Conservation (phyloP, 805 yeast genomes). For the Priceomyces medius region DNA sequence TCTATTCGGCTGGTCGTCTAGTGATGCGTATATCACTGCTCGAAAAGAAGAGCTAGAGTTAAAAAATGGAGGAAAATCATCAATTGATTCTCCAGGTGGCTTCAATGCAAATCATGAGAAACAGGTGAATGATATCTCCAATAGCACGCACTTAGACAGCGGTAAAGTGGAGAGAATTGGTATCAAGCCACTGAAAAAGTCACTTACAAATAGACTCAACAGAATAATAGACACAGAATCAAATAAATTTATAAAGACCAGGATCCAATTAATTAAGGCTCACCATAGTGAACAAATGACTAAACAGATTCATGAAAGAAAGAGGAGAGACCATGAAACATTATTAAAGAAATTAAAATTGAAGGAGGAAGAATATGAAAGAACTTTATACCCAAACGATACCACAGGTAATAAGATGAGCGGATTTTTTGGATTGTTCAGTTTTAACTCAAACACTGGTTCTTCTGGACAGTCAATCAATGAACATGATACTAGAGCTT, state of each 20-base stretch:
- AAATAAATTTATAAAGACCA: conserved; percentile 35
- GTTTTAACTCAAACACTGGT: conserved; percentile 13
- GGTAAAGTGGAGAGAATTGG: conserved; percentile 6
- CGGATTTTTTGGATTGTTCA: conserved; percentile 35
- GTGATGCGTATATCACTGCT: conserved; percentile 36
- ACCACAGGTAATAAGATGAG: conserved; percentile 19
- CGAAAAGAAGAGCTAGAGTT: conserved; percentile 24
- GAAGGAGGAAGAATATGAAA: conserved; percentile 41
- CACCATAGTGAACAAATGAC: conserved; percentile 39
- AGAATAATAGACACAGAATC: conserved; percentile 35
- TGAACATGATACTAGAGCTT: neutral
- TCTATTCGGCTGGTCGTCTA: conserved; percentile 45
- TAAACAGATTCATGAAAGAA: conserved; percentile 37
- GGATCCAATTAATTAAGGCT: conserved; percentile 37
- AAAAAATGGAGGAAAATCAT: neutral
- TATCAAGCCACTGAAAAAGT: conserved; percentile 18
- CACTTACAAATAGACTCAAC: conserved; percentile 25
- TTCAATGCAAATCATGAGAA: conserved; percentile 2
- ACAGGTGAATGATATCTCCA: conserved; percentile 8
- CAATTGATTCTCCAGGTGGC: neutral
- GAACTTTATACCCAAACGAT: conserved; percentile 25
- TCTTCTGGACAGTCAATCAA: neutral
- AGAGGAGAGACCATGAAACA: conserved; percentile 38
- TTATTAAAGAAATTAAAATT: conserved; percentile 31
- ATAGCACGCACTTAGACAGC: conserved; percentile 2